Evolutionary conservation across 352 stramenopile genomes (phyloP).

Genomic region (Globisporangium yorkense): DNA sequence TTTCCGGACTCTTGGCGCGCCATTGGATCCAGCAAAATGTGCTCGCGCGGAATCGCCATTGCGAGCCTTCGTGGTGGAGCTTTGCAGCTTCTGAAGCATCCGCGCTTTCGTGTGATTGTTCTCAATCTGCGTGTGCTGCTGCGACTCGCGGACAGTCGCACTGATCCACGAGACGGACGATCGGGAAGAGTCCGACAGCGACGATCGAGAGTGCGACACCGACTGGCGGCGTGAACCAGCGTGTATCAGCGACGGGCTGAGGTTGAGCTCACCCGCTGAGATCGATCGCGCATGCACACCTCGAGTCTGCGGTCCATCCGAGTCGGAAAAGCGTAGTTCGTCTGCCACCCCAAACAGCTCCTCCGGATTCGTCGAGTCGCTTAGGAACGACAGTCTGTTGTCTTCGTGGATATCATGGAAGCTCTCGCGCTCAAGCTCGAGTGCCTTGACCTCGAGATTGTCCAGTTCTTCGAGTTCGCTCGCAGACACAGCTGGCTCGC

Average conservation of each 20-base stretch:
- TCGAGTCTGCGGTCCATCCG: slow-evolving; percentile 1
- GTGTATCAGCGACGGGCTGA: slow-evolving; percentile 1
- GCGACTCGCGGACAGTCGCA: slow-evolving; percentile 32
- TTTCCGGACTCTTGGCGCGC: slow-evolving; percentile 43
- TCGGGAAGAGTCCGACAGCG: slow-evolving; percentile 22
- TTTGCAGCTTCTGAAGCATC: slow-evolving; percentile 63
- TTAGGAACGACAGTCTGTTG: slow-evolving; percentile 29
- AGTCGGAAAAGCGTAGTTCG: slow-evolving; percentile 6
- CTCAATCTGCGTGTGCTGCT: slow-evolving; percentile 47
- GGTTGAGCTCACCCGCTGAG: slow-evolving; percentile 6
- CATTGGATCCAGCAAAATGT: not conserved
- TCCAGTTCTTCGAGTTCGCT: slow-evolving; percentile 85
- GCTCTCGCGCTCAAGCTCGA: slow-evolving; percentile 38
- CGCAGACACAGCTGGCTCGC: slow-evolving; percentile 74
- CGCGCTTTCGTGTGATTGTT: slow-evolving; percentile 53
- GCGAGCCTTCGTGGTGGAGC: slow-evolving; percentile 20
- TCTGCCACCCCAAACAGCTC: slow-evolving; percentile 1
- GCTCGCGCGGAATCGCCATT: not conserved
- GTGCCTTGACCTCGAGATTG: slow-evolving; percentile 65
- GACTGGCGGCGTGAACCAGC: slow-evolving; percentile 17
- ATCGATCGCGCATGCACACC: slow-evolving; percentile 8
- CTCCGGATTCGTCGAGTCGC: slow-evolving; percentile 18
- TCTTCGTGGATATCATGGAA: slow-evolving; percentile 25
- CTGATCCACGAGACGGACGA: slow-evolving; percentile 25
- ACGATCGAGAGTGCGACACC: slow-evolving; percentile 27